phyloP scores from a whole-genome alignment of 805 yeast species.

The Kuraishia cidri region DNA sequence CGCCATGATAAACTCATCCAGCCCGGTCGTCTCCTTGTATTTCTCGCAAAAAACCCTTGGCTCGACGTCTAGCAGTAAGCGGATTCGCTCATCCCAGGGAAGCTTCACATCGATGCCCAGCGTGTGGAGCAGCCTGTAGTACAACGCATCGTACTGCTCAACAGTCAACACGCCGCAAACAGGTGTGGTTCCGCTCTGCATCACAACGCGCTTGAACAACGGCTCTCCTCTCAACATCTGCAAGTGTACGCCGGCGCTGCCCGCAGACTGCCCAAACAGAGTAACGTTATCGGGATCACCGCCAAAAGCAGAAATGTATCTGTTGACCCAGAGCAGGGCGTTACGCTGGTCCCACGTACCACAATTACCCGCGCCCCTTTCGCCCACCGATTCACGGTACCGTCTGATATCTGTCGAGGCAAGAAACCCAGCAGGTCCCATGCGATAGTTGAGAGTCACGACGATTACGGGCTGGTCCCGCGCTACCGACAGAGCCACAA shows the following conservation, averaged over 20 bases:
- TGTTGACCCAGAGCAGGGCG: conserved; percentile 11
- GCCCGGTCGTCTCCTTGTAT: no score
- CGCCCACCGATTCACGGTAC: conserved; percentile 4
- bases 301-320: conserved; percentile 11
- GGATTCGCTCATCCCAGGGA: conserved; percentile 4
- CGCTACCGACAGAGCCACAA: conserved; percentile 2
- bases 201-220: conserved; percentile 6
- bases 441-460: conserved; percentile 10
- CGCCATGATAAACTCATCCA: no score
- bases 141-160: conserved; percentile 8
- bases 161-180: conserved; percentile 8
- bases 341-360: conserved; percentile 12
- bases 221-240: conserved; percentile 4
- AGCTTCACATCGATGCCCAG: conserved; percentile 6
- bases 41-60: conserved; percentile 3
- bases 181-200: conserved; percentile 9
- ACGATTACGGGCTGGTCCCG: conserved; percentile 6
- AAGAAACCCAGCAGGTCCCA: conserved; percentile 11
- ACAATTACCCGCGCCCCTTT: conserved; percentile 7
- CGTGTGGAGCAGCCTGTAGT: conserved; percentile 6
- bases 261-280: conserved; percentile 14
- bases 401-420: conserved; percentile 7
- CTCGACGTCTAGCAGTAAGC: conserved; percentile 3
- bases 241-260: conserved; percentile 5
- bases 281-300: conserved; percentile 11